Conservation (phyloP, 139 green algal species). For the Chlamydomonas schloesseri region DNA sequence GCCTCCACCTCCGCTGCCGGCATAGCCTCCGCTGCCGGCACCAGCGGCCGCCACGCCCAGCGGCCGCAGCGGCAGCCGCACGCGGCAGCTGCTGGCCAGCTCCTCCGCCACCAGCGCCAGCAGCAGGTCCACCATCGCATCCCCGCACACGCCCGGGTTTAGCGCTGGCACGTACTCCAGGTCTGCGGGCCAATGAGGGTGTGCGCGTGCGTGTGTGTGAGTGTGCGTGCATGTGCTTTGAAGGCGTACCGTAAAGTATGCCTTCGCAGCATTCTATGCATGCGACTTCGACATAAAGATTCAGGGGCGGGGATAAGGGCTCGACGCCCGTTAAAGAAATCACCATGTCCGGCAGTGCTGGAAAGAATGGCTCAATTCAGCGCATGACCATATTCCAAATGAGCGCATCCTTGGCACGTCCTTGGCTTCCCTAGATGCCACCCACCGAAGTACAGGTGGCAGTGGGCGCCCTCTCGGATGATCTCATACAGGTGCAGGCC, state of each 20-base stretch:
- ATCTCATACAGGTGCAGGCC: slow-evolving; percentile 75
- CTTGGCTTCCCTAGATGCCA: too few species aligned
- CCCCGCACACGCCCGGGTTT: slow-evolving; percentile 75
- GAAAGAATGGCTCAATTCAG: too few species aligned
- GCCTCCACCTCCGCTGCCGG: not conserved
- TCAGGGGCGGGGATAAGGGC: too few species aligned
- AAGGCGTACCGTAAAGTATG: too few species aligned
- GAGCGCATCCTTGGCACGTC: too few species aligned
- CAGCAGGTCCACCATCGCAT: slow-evolving; percentile 58
- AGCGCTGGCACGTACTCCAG: slow-evolving; percentile 73
- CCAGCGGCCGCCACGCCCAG: not conserved
- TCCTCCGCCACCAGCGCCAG: slow-evolving; percentile 52
- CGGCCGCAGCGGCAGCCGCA: slow-evolving; percentile 11
- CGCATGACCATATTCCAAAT: too few species aligned
- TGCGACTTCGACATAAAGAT: not conserved
- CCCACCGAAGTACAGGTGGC: slow-evolving; percentile 87
- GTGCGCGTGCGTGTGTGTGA: too few species aligned
- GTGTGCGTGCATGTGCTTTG: too few species aligned
- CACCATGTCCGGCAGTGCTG: not conserved
- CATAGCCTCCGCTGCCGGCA: not conserved
- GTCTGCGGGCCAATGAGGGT: slow-evolving; percentile 50
- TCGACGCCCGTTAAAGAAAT: not conserved
- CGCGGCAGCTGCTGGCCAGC: slow-evolving; percentile 14
- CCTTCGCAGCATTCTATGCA: too few species aligned
- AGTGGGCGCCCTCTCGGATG: slow-evolving; percentile 75